Evolutionary conservation across 371 early-diverging fungal species (phyloP).

Genomic region (Chytridium lagenaria): DNA sequence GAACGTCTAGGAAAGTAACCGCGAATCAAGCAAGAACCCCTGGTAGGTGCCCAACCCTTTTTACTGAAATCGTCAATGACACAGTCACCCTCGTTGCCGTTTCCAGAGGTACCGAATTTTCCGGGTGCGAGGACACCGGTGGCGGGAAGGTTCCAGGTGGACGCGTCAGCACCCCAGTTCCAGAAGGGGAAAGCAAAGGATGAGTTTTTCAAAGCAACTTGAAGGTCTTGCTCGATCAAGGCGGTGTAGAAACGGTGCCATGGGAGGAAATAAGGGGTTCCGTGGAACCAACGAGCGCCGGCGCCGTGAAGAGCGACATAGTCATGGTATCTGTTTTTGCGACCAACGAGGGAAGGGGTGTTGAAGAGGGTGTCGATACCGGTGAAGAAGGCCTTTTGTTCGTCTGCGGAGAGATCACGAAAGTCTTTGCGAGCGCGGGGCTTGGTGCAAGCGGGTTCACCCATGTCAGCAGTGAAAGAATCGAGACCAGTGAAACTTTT

Average conservation of each 20-base stretch:
- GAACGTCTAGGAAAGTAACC: not conserved
- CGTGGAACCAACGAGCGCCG: conserved; percentile 31
- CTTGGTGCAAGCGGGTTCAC: not conserved
- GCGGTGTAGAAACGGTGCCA: conserved; percentile 43
- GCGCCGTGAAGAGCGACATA: conserved; percentile 15
- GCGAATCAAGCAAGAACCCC: not conserved
- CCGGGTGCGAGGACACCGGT: conserved; percentile 10
- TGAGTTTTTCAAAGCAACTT: conserved; percentile 7
- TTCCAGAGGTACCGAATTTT: conserved; percentile 9
- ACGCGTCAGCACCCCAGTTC: conserved; percentile 26
- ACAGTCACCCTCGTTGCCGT: conserved; percentile 30
- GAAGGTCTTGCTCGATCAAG: conserved; percentile 24
- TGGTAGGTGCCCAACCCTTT: conserved; percentile 12
- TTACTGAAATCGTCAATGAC: conserved; percentile 33
- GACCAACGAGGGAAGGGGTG: conserved; percentile 12
- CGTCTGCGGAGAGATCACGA: conserved; percentile 12
- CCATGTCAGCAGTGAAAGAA: conserved; percentile 4
- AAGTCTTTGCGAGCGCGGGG: conserved; percentile 19
- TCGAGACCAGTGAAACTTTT: not conserved
- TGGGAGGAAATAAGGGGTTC: conserved; percentile 38
- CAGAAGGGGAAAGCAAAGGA: conserved; percentile 34
- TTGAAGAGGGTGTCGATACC: conserved; percentile 16
- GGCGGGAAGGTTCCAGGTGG: not conserved
- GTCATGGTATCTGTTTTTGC: conserved; percentile 17
- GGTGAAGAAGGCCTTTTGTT: conserved; percentile 12